A percentile compares a stretch with the other conserved stretches of the same genome.
phyloP scores from a whole-genome alignment of 2,329 filamentous ascomycete genomes.

The Cryoendolithus antarcticus region DNA sequence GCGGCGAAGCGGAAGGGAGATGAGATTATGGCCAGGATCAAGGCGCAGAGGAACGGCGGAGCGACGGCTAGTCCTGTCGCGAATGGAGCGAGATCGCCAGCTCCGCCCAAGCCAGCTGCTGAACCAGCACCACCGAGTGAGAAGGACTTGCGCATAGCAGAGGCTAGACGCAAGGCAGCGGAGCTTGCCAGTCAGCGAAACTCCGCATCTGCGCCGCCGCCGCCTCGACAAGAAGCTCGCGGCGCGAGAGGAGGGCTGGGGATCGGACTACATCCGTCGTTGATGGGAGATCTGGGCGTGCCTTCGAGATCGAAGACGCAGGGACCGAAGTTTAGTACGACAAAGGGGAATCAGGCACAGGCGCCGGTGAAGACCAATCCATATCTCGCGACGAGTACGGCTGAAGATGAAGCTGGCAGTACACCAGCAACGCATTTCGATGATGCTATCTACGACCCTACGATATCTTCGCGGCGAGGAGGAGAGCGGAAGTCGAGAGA shows the following conservation, averaged over 20 bases:
- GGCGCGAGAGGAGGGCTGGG: constrained; percentile 56
- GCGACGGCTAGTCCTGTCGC: too few relatives aligned
- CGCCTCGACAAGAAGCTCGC: constrained; percentile 35
- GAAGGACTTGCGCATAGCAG: too few relatives aligned
- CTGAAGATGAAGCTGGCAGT: constrained; percentile 37
- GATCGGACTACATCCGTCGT: constrained; percentile 64
- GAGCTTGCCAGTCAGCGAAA: not conserved
- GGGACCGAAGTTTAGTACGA: constrained; percentile 40
- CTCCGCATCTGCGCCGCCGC: constrained; percentile 16
- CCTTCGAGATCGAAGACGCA: constrained; percentile 33
- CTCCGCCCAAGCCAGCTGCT: too few relatives aligned
- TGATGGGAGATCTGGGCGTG: constrained; percentile 38
- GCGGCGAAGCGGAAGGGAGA: constrained; percentile 21
- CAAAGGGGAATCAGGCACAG: constrained; percentile 41
- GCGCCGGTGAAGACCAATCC: constrained; percentile 31
- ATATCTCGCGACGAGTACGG: constrained; percentile 24
- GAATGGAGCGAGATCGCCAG: too few relatives aligned
- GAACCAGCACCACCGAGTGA: too few relatives aligned
- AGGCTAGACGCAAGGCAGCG: too few relatives aligned
- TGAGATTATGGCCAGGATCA: constrained; percentile 22
- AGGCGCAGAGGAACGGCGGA: constrained; percentile 7
- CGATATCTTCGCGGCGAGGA: constrained; percentile 46
- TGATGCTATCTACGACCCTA: constrained; percentile 70
- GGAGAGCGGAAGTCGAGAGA: constrained; percentile 59
- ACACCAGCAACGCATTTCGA: constrained; percentile 23